These are phyloP conservation scores for Tolypocladium paradoxum DNA, from an alignment of 2,329 filamentous ascomycete species.

Conservation along the genomic window DNA sequence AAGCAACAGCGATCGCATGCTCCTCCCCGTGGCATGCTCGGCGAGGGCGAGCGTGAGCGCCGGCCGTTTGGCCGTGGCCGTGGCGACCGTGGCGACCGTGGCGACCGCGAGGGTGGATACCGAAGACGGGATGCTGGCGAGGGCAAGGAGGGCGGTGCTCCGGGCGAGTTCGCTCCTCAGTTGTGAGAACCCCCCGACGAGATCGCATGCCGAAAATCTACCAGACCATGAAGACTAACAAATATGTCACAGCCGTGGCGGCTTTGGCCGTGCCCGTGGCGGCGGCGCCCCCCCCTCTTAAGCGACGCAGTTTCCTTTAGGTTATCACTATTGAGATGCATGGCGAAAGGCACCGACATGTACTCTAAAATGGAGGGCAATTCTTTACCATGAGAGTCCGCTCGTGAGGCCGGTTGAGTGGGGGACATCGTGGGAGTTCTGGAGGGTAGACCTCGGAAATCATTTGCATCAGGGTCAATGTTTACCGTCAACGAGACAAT, in stretches of 20 bases:
- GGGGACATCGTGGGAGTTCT: conserved; percentile 34
- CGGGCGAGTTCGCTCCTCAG: conserved; percentile 82
- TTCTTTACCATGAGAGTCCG: conserved; percentile 27
- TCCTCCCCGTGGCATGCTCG: conserved; percentile 97
- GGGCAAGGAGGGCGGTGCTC: conserved; percentile 84
- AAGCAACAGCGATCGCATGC: conserved; percentile 99
- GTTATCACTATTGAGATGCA: conserved; percentile 33
- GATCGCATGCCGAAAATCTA: neutral
- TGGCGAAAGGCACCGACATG: conserved; percentile 34
- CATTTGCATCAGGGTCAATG: conserved; percentile 35
- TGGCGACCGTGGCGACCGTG: conserved; percentile 59
- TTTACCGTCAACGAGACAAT: conserved; percentile 25
- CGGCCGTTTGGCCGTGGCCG: conserved; percentile 75
- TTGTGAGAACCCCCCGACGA: conserved; percentile 49
- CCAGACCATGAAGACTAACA: neutral
- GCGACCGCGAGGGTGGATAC: conserved; percentile 84
- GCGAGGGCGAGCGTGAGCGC: conserved; percentile 71
- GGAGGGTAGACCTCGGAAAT: conserved; percentile 37
- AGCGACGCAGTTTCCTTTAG: conserved; percentile 30
- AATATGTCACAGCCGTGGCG: conserved; percentile 55
- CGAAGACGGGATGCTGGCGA: conserved; percentile 78
- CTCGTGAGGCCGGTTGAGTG: conserved; percentile 29
- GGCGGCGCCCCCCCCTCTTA: conserved; percentile 61
- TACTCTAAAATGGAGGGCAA: conserved; percentile 34
- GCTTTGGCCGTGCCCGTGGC: conserved; percentile 73